Evolutionary conservation across 495 filamentous ascomycete genomes (phyloP).

Genomic region (Glonium stellatum): DNA sequence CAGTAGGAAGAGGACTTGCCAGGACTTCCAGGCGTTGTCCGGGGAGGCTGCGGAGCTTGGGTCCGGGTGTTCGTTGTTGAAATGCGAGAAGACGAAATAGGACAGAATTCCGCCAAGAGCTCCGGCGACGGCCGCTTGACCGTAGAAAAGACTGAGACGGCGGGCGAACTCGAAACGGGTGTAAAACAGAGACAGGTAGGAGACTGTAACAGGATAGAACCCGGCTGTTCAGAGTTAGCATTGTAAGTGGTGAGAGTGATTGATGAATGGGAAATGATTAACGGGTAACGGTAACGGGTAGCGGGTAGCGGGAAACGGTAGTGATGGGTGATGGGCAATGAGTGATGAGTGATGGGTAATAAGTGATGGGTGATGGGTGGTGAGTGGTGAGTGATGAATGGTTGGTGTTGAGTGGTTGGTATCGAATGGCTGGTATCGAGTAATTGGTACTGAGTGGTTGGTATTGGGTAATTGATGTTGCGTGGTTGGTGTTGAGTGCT

Average conservation of each 20-base stretch:
- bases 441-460: too few relatives aligned
- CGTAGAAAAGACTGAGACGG: slow-evolving; percentile 49
- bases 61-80: slow-evolving; percentile 10
- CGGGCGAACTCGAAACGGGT: slow-evolving; percentile 49
- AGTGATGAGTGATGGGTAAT: neutral
- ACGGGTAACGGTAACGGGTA: too few relatives aligned
- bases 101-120: slow-evolving; percentile 48
- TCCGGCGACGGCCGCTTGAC: slow-evolving; percentile 51
- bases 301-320: too few relatives aligned
- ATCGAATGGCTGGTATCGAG: too few relatives aligned
- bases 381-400: too few relatives aligned
- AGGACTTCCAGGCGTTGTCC: slow-evolving; percentile 35
- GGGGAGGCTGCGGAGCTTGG: neutral
- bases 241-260: neutral
- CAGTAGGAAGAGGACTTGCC: slow-evolving; percentile 53
- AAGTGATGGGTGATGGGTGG: neutral
- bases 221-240: slow-evolving; percentile 34
- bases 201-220: slow-evolving; percentile 49
- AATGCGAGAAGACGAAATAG: slow-evolving; percentile 38
- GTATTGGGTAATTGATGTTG: too few relatives aligned
- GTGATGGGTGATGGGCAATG: too few relatives aligned
- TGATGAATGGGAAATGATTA: too few relatives aligned
- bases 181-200: slow-evolving; percentile 50
- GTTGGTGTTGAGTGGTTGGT: too few relatives aligned
- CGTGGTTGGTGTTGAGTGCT: too few relatives aligned